Conservation (phyloP, 169 alveolate species). For the Eimeria zaria region DNA sequence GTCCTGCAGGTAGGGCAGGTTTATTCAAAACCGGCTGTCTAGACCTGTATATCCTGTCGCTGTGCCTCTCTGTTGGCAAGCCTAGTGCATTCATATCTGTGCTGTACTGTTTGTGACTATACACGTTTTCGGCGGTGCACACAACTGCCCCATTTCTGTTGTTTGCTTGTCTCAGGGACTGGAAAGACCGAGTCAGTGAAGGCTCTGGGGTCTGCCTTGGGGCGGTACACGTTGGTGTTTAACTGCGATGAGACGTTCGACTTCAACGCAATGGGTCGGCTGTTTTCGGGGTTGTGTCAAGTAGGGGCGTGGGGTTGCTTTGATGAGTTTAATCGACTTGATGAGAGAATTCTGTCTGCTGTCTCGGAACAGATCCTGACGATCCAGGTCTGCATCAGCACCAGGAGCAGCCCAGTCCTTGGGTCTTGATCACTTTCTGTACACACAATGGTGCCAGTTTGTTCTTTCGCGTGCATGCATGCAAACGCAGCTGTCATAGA, state of each 20-base stretch:
- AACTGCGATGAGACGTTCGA: constrained; percentile 99
- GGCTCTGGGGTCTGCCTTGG: constrained; percentile 98
- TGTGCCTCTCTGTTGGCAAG: not conserved
- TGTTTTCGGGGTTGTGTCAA: constrained; percentile 95
- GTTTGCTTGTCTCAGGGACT: constrained; percentile 92
- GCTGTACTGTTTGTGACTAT: too few relatives aligned
- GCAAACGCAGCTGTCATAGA: not conserved
- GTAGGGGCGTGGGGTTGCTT: constrained; percentile 99
- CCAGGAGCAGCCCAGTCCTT: not conserved
- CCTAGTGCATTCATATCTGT: too few relatives aligned
- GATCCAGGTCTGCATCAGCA: constrained; percentile 85
- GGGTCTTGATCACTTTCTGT: not conserved
- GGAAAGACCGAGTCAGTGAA: constrained; percentile 99
- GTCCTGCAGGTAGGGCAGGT: constrained; percentile 98
- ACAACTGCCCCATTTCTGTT: not conserved
- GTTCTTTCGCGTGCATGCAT: not conserved
- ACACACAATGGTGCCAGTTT: not conserved
- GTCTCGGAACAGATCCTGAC: constrained; percentile 96
- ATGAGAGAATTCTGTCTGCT: constrained; percentile 97
- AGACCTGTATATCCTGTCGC: too few relatives aligned
- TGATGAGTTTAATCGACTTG: constrained; percentile 98
- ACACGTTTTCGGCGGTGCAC: too few relatives aligned
- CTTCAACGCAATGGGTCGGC: constrained; percentile 98
- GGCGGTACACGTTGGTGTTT: constrained; percentile 98
- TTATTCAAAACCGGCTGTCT: not conserved